These are phyloP conservation scores for Talaromyces thailandensis DNA, from an alignment of 495 filamentous ascomycete species.

Conservation along the genomic window DNA sequence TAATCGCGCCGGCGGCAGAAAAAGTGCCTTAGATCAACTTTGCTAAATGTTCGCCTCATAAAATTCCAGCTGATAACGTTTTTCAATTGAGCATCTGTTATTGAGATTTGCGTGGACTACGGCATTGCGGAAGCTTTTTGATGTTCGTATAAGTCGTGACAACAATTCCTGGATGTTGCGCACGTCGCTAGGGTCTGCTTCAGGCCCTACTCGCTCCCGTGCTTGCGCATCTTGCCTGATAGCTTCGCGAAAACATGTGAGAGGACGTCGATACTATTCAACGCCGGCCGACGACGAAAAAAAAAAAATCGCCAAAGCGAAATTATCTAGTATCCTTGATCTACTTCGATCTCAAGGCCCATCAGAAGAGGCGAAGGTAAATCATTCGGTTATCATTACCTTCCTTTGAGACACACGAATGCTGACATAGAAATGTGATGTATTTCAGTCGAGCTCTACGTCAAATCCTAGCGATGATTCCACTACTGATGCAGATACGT, in stretches of 20 bases:
- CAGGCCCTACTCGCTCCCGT: slow-evolving; percentile 29
- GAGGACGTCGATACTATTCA: slow-evolving; percentile 18
- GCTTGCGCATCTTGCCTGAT: slow-evolving; percentile 25
- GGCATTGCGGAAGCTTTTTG: neutral
- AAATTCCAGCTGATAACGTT: neutral
- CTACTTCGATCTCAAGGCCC: neutral
- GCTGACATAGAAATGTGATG: neutral
- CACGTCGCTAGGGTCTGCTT: slow-evolving; percentile 28
- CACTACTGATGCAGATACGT: neutral
- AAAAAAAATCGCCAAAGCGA: neutral
- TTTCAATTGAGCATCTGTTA: neutral
- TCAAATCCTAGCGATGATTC: neutral
- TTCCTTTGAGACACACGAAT: neutral
- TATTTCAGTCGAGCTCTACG: neutral
- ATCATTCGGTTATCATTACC: neutral
- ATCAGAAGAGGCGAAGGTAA: neutral
- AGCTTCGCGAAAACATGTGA: slow-evolving; percentile 17
- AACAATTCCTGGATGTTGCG: slow-evolving; percentile 29
- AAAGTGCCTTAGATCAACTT: neutral
- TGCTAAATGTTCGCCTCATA: neutral
- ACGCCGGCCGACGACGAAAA: slow-evolving; percentile 6
- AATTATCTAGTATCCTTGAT: neutral
- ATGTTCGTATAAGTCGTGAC: neutral
- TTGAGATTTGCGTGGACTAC: neutral
- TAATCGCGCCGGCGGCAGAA: neutral